These are phyloP conservation scores for Hericium erinaceus DNA, from an alignment of 768 basidiomycete genomes.

Conservation along the genomic window DNA sequence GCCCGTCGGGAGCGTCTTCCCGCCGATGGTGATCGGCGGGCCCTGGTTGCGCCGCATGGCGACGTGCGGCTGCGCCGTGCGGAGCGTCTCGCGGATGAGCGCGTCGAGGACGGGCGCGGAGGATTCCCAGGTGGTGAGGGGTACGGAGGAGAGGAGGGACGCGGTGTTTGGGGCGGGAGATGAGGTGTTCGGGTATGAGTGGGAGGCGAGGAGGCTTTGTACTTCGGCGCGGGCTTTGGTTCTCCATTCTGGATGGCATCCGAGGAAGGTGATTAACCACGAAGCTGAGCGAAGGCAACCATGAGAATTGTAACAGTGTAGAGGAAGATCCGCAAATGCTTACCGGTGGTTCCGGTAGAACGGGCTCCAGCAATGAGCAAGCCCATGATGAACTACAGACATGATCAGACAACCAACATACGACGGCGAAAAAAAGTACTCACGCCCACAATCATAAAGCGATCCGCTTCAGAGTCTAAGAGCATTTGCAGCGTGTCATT, in stretches of 20 bases:
- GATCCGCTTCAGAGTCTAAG: constrained; percentile 61
- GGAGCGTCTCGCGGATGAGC: constrained; percentile 68
- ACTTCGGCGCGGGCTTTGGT: constrained; percentile 52
- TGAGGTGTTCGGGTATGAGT: constrained; percentile 1
- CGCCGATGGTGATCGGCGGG: constrained; percentile 59
- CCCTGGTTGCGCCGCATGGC: constrained; percentile 78
- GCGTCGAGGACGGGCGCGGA: constrained; percentile 64
- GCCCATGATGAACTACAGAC: constrained; percentile 68
- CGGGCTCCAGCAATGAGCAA: constrained; percentile 73
- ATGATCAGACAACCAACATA: constrained; percentile 8
- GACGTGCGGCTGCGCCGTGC: constrained; percentile 69
- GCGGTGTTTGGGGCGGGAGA: constrained; percentile 24
- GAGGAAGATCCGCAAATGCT: constrained; percentile 4
- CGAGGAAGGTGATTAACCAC: constrained; percentile 69
- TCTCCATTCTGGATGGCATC: constrained; percentile 58
- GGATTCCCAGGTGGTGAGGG: constrained; percentile 62
- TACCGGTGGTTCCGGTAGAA: constrained; percentile 67
- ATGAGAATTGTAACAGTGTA: background rate
- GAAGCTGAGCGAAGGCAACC: constrained; percentile 35
- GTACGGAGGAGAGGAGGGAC: constrained; percentile 46
- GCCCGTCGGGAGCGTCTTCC: constrained; percentile 61
- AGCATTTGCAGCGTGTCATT: constrained; percentile 71
- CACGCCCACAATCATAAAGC: constrained; percentile 61
- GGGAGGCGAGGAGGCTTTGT: constrained; percentile 34
- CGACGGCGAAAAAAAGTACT: constrained; percentile 16